Percentiles rank a stretch among this genome's conserved stretches.
Evolutionary conservation across 352 stramenopile species (phyloP).

Genomic region (Phytophthora foliorum): DNA sequence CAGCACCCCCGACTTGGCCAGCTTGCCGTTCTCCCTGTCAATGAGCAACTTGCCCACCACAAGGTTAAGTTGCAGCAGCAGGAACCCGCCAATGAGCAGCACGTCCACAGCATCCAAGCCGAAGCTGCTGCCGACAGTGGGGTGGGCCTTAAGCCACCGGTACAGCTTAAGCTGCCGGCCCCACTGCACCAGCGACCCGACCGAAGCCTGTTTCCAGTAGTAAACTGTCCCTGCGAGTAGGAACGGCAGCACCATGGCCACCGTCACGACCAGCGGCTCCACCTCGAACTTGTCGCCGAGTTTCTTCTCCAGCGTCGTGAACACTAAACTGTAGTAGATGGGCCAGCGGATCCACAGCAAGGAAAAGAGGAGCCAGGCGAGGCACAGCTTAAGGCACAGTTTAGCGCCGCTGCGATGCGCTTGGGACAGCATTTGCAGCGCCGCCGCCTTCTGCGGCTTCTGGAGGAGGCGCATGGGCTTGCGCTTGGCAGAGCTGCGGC

Average conservation of each 20-base stretch:
- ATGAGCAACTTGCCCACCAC: constrained; percentile 74
- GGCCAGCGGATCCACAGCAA: constrained; percentile 66
- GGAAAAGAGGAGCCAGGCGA: constrained; percentile 44
- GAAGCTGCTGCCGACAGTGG: constrained; percentile 24
- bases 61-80: constrained; percentile 68
- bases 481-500: constrained; percentile 16
- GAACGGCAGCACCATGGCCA: constrained; percentile 53
- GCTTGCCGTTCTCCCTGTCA: constrained; percentile 70
- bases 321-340: constrained; percentile 46
- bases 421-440: constrained; percentile 33
- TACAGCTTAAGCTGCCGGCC: constrained; percentile 25
- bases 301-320: constrained; percentile 32
- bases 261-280: constrained; percentile 53
- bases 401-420: constrained; percentile 23
- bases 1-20: constrained; percentile 65
- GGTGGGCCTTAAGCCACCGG: constrained; percentile 40
- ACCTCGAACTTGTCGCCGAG: constrained; percentile 55
- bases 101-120: constrained; percentile 63
- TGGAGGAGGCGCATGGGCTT: constrained; percentile 27
- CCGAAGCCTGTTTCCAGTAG: constrained; percentile 43
- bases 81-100: constrained; percentile 50
- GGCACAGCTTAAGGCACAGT: constrained; percentile 23
- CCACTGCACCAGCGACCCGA: constrained; percentile 22
- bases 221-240: constrained; percentile 46
- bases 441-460: constrained; percentile 33